Conservation (phyloP, 768 basidiomycete species). For the Boletus rufocinnamomeus region DNA sequence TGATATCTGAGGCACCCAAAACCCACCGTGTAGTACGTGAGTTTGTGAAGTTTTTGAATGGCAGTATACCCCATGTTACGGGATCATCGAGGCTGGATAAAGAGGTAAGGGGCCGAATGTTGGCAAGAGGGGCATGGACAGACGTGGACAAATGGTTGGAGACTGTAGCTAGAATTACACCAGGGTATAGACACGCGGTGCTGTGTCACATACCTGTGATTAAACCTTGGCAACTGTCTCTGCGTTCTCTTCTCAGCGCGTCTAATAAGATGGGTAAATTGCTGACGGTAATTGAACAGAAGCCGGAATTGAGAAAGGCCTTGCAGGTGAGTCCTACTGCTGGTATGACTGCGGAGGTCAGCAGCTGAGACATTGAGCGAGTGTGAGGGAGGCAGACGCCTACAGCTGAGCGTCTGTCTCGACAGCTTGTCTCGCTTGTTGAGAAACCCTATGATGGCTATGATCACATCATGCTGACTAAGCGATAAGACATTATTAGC, state of each 20-base stretch:
- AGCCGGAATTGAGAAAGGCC: slow-evolving; percentile 65
- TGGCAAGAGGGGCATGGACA: slow-evolving; percentile 28
- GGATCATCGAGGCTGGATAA: slow-evolving; percentile 74
- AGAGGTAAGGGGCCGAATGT: slow-evolving; percentile 6
- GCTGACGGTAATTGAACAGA: slow-evolving; percentile 67
- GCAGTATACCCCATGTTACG: slow-evolving; percentile 85
- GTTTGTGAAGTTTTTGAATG: slow-evolving; percentile 57
- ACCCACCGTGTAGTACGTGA: slow-evolving; percentile 81
- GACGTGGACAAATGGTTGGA: slow-evolving; percentile 94
- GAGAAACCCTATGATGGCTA: background rate
- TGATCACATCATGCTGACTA: slow-evolving; percentile 27
- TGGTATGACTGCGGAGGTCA: slow-evolving; percentile 63
- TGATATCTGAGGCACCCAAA: slow-evolving; percentile 88
- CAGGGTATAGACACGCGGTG: background rate
- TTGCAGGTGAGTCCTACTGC: slow-evolving; percentile 79
- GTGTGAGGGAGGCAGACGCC: background rate
- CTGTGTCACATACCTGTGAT: slow-evolving; percentile 60
- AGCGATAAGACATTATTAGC: slow-evolving; percentile 14
- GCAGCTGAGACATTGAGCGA: slow-evolving; percentile 41
- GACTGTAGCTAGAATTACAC: slow-evolving; percentile 47
- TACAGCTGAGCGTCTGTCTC: background rate
- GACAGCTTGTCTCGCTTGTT: background rate
- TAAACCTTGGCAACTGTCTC: slow-evolving; percentile 58
- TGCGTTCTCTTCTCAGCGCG: slow-evolving; percentile 54
- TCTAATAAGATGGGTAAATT: slow-evolving; percentile 66